Percentiles rank a stretch among this genome's conserved stretches.
These are phyloP conservation scores for Crithidia fasciculata DNA, from an alignment of 208 protist genomes.

Conservation along the genomic window DNA sequence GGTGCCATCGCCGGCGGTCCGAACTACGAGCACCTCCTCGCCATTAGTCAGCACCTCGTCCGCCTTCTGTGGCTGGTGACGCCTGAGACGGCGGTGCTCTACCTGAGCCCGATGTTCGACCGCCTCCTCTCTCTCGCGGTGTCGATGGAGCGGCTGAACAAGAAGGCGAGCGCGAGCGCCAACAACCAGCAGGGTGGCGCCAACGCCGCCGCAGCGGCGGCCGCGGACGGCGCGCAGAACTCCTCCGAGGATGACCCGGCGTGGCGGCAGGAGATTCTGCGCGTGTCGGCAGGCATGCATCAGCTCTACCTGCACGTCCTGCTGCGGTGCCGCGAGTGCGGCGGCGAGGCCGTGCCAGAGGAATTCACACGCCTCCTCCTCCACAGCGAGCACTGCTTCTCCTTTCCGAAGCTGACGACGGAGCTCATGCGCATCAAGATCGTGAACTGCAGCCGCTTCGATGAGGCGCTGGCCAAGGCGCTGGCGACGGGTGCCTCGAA, in stretches of 20 bases:
- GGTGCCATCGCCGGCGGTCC: neutral
- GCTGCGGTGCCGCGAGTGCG: constrained; percentile 71
- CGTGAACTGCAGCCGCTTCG: constrained; percentile 85
- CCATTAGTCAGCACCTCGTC: constrained; percentile 61
- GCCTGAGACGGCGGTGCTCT: constrained; percentile 74
- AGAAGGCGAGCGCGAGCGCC: constrained; percentile 38
- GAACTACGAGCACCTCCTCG: constrained; percentile 46
- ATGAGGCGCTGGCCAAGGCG: constrained; percentile 84
- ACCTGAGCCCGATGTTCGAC: constrained; percentile 64
- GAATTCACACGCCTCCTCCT: constrained; percentile 84
- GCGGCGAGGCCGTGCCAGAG: constrained; percentile 67
- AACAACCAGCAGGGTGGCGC: constrained; percentile 23
- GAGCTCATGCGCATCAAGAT: constrained; percentile 90
- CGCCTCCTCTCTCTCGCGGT: constrained; percentile 67
- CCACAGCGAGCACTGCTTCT: constrained; percentile 63
- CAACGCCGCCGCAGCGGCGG: constrained; percentile 4
- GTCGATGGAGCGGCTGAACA: constrained; percentile 52
- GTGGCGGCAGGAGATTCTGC: constrained; percentile 40
- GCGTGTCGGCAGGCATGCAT: constrained; percentile 66
- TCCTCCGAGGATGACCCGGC: constrained; percentile 25
- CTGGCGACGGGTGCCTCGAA: constrained; percentile 35
- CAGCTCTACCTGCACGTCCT: constrained; percentile 85
- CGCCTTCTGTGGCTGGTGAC: constrained; percentile 79
- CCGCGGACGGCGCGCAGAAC: constrained; percentile 21
- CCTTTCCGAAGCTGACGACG: constrained; percentile 62